These are phyloP conservation scores for Antonospora locustae DNA, from an alignment of 371 early-diverging fungal species.

Conservation along the genomic window DNA sequence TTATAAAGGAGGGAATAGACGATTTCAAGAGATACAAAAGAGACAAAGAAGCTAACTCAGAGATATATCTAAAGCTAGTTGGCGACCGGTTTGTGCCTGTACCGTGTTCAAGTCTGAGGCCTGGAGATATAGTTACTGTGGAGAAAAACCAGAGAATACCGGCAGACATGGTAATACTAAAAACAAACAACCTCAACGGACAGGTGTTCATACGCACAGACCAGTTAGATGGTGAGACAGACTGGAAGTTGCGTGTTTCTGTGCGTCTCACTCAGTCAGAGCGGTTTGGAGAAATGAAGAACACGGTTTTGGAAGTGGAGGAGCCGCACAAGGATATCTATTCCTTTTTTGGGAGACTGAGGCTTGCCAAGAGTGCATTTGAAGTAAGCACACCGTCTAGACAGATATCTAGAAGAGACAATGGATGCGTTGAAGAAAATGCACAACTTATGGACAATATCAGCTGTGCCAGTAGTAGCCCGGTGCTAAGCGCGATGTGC, in stretches of 20 bases:
- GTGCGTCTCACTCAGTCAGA: slow-evolving; percentile 15
- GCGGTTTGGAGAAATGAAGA: slow-evolving; percentile 2
- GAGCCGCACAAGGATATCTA: slow-evolving; percentile 88
- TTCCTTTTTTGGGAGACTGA: slow-evolving; percentile 70
- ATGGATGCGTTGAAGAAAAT: background rate
- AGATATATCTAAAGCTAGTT: slow-evolving; percentile 60
- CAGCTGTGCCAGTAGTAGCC: background rate
- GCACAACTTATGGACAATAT: background rate
- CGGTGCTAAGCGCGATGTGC: slow-evolving; percentile 19
- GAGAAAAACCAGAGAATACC: slow-evolving; percentile 81
- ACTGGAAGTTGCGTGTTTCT: slow-evolving; percentile 73
- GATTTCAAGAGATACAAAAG: slow-evolving; percentile 73
- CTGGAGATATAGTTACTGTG: slow-evolving; percentile 77
- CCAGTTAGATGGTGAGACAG: slow-evolving; percentile 96
- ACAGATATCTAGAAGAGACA: background rate
- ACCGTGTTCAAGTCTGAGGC: slow-evolving; percentile 68
- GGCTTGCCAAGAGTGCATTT: slow-evolving; percentile 6
- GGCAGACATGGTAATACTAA: slow-evolving; percentile 75
- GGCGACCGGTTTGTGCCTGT: slow-evolving; percentile 58
- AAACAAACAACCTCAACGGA: slow-evolving; percentile 67
- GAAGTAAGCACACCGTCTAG: background rate
- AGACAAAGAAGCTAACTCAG: slow-evolving; percentile 79
- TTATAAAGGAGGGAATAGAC: slow-evolving; percentile 83
- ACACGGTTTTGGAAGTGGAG: slow-evolving; percentile 59
- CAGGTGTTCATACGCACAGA: slow-evolving; percentile 92